Evolutionary conservation across 108 stramenopile genomes (phyloP), one percentile per base, ranked within the genome.

Genomic region (Epithemia pelagica): DNA sequence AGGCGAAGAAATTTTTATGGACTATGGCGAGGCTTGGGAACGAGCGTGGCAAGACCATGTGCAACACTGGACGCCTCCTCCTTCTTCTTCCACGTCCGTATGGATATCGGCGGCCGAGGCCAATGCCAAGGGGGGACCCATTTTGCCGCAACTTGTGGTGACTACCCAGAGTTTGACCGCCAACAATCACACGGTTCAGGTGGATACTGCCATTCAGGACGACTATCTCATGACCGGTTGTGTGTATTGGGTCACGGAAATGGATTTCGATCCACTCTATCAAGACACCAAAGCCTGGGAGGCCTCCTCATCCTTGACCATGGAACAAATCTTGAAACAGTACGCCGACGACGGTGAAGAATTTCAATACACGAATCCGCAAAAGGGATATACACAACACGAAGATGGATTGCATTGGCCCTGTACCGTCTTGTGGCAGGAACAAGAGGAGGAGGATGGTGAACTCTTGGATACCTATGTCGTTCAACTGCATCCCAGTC

Each of bases 21-120:
- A 87, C 53, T 87, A 87, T 61, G 86, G 86, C 25, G 60, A 59
- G 30, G 76, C 62, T 32, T 87, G 82, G 82, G 78, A 87, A 70
- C 31, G 52, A 15, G 86, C 86, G 22, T 87, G 81, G 82, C 70
- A 78, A 60, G 58, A 82, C 2, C 86, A 87, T 46, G 70, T 81
- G 10, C 54, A 53, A 37, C 52, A 66, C 28, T 86, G 85, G 85
- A 54, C 57, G 15, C 74, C 79, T 37, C 74, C 74, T n/a, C 37
- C 2, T 18, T n/a, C n/a, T n/a, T 73, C 51, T 55, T 2, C 8
- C 57, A 5, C 30, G 3, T 15, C 10, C 3, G 15, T 8, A 10
- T 64, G 33, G 51, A 46, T 37, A 2, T 30, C 66, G 2, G 61
- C 33, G 3, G 32, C 62, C 2, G 61, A 60, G 26, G 68, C 59